Conservation (phyloP, 768 basidiomycete genomes). For the Tephrocybe sp. region DNA sequence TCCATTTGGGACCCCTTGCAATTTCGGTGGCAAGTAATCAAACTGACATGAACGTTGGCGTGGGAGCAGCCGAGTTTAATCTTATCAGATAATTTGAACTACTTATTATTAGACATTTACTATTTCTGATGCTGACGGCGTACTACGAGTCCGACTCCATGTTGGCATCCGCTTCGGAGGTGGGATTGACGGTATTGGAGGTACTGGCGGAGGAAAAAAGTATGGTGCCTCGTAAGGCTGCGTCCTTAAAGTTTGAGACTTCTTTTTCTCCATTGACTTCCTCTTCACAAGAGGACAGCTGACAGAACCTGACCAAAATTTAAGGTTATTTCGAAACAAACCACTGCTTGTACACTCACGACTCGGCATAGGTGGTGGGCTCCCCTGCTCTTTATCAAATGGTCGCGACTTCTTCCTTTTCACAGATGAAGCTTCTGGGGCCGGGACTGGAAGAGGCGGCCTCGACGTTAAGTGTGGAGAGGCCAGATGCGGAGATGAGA, state of each 20-base stretch:
- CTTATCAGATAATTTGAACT: constrained; percentile 19
- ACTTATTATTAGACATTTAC: no score
- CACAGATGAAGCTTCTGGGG: constrained; percentile 4
- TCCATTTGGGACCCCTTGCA: constrained; percentile 18
- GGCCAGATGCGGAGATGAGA: constrained; percentile 29
- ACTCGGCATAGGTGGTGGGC: constrained; percentile 1
- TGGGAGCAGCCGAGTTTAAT: constrained; percentile 17
- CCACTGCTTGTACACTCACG: constrained; percentile 3
- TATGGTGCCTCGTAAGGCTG: constrained; percentile 67
- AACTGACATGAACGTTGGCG: constrained; percentile 13
- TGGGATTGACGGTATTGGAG: constrained; percentile 2
- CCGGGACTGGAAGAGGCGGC: constrained; percentile 3
- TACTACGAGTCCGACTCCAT: constrained; percentile 20
- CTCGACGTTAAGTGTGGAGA: constrained; percentile 16
- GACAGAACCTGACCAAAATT: constrained; percentile 1
- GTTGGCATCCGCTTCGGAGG: constrained; percentile 15
- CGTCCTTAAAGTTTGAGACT: constrained; percentile 39
- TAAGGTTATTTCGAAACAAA: not conserved
- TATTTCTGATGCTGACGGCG: not conserved
- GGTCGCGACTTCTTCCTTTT: constrained; percentile 17
- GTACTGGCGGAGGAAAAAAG: constrained; percentile 52
- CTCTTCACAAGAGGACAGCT: constrained; percentile 10
- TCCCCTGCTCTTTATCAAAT: constrained; percentile 19
- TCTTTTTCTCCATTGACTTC: constrained; percentile 31
- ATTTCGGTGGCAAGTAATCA: constrained; percentile 15